phyloP scores from a whole-genome alignment of 371 early-diverging fungal species.

The Apophysomyces trapeziformis region DNA sequence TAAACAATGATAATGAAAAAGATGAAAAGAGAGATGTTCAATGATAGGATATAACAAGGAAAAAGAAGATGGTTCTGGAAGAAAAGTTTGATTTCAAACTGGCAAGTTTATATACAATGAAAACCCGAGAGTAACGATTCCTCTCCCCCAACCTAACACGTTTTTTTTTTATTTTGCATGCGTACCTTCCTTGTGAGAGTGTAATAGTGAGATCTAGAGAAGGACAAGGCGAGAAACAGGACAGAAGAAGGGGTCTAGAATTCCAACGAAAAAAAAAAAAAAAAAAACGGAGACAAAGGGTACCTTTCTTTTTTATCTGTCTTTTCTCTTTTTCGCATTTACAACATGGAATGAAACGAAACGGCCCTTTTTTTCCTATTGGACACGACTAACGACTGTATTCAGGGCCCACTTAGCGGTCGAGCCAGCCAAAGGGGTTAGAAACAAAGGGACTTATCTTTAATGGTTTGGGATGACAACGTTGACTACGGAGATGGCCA shows the following conservation, averaged over 20 bases:
- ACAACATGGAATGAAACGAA: constrained; percentile 15
- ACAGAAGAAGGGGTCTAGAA: constrained; percentile 11
- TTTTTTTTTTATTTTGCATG: neutral
- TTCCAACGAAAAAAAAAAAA: constrained; percentile 20
- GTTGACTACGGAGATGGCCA: neutral
- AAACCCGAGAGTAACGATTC: constrained; percentile 9
- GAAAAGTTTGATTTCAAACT: constrained; percentile 21
- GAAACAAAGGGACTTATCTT: constrained; percentile 10
- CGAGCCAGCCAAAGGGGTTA: constrained; percentile 11
- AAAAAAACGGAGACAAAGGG: constrained; percentile 17
- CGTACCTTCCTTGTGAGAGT: neutral
- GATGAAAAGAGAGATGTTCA: constrained; percentile 6
- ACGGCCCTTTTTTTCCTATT: constrained; percentile 5
- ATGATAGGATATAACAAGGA: constrained; percentile 10
- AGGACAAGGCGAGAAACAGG: constrained; percentile 14
- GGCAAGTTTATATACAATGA: constrained; percentile 16
- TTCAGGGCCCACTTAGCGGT: constrained; percentile 12
- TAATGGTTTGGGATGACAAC: constrained; percentile 8
- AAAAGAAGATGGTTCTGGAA: constrained; percentile 16
- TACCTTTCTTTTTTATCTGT: neutral
- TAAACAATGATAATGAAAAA: neutral
- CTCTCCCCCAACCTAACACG: constrained; percentile 1
- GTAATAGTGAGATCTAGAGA: constrained; percentile 1
- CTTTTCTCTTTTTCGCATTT: neutral
- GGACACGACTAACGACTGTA: constrained; percentile 5